Base-by-base conservation (phyloP, 768 basidiomycete genomes). In the Suillus subluteus region DNA sequence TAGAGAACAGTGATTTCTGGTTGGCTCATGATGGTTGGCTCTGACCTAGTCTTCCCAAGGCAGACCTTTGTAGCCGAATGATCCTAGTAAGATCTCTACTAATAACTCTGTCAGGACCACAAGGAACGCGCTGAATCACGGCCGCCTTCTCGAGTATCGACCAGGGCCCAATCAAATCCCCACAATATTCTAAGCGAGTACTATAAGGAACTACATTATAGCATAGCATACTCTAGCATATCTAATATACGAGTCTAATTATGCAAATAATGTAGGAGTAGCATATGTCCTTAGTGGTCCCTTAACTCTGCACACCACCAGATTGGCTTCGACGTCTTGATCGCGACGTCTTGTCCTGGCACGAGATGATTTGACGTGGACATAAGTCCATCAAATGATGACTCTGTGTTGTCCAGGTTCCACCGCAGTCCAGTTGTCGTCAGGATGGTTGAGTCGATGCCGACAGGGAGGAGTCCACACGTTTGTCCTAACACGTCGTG, bases 291-390 rank as follows among this genome's bases (percentile, higher is more conserved):
- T 30, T 30, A 41, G 38, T 1, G 16, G 9, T 26, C 15, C 72
- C 74, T 84, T 67, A 95, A 76, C 75, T 95, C 95, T 61, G 85
- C 89, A 30, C 91, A 91, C 97, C 96, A 99, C 86, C 94, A 91
- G 52, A 99, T 91, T 0, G 95, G 92, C 61, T 84, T 86, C 30
- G 90, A 86, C 0, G 96, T 98, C 73, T 85, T 86, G 62, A 98
- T 81, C 73, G 83, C 87, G 6, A 98, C 91, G 1, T 83, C 74
- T 67, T 91, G 84, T 2, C 83, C 83, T 0, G 89, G 88, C 0
- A 94, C 74, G 8, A 99, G 82, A 70, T 98, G 95, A 72, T 99
- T 99, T 0, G 96, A 98, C 0, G 96, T 98, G 0, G 97, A 99
- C 0, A 99, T 77, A 30, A 94, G 72, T 0, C 94, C 94, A 48